Base-by-base conservation (phyloP, 2,329 filamentous ascomycete genomes). In the Ceratocystis diversiconidia region DNA sequence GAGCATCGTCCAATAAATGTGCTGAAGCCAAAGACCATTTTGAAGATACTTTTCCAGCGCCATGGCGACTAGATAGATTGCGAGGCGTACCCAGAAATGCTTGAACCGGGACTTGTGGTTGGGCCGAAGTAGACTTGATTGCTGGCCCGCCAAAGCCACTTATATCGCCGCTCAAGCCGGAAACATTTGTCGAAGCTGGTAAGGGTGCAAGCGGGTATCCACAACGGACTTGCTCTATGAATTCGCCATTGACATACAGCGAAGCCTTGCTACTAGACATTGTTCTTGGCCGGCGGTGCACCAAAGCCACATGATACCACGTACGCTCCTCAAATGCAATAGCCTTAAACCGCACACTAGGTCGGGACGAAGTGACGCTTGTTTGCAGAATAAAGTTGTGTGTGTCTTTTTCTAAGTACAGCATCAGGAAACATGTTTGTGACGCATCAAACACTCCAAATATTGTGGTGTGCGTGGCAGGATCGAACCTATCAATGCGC, bases 331-430 rank as follows among this genome's bases (percentile, higher is more conserved):
- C 79, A 72, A 99, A 97, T 0, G 81, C 78, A 10, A 86, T 83
- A 1, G 88, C 88, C 73, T 94, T 95, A 79, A 99, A 99, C 65
- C 94, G 85, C 60, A 99, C 89, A 74, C 92, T 97, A 2, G 94
- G 92, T 67, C 88, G 85, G 63, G 85, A 81, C 7, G 91, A 91
- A 63, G 85, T 89, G 68, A 97, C 88, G 19, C 94, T 96, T 6
- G 95, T 97, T 76, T 99, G 94, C 5, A 99, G 79, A 70, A 99
- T 99, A 70, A 99, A 88, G 75, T 96, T 94, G 68, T 84, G 89
- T 1, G 90, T 95, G 73, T 96, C 92, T 72, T 88, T 91, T 73
- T 99, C 95, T 48, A 99, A 80, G 72, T 99, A 99, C 68, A 91
- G 86, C 70, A 99, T 84, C 44, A 99, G 77, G 72, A 99, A 99